Evolutionary conservation across 768 basidiomycete species (phyloP).

Genomic region (Xerocomellus amylosporus): DNA sequence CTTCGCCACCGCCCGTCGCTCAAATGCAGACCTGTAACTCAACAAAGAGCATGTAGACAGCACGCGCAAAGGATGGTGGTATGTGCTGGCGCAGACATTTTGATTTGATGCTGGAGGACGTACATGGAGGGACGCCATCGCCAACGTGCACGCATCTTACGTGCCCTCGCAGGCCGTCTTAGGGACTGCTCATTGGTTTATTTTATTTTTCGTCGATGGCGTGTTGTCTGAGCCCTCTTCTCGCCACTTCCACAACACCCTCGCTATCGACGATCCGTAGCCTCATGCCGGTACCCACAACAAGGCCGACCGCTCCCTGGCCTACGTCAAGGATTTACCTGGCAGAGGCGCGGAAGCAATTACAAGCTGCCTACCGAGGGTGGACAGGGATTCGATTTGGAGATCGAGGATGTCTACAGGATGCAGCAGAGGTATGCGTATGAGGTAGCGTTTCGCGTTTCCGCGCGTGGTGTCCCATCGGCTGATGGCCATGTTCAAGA

Average conservation of each 20-base stretch:
- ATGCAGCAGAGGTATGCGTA: conserved; percentile 87
- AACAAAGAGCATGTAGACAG: too few species aligned
- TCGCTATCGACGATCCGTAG: conserved; percentile 84
- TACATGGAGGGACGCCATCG: too few species aligned
- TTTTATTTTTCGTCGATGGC: not conserved
- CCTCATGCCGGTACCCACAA: conserved; percentile 49
- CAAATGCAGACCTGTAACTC: too few species aligned
- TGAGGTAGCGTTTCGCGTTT: conserved; percentile 46
- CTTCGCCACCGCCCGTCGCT: too few species aligned
- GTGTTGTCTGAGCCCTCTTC: not conserved
- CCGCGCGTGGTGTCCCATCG: not conserved
- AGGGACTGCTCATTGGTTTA: too few species aligned
- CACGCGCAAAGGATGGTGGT: too few species aligned
- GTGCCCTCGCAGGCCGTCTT: too few species aligned
- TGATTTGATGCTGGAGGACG: too few species aligned
- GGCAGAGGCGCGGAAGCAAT: conserved; percentile 54
- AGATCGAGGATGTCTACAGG: conserved; percentile 65
- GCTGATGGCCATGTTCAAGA: conserved; percentile 42
- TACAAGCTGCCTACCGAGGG: conserved; percentile 41
- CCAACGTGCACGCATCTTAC: too few species aligned
- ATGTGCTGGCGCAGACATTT: too few species aligned
- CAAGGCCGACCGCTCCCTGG: conserved; percentile 56
- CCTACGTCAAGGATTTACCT: conserved; percentile 67
- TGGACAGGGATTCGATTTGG: conserved; percentile 53
- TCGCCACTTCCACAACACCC: conserved; percentile 73